phyloP scores from a whole-genome alignment of 495 filamentous ascomycete genomes.

The Penicillium nucicola region DNA sequence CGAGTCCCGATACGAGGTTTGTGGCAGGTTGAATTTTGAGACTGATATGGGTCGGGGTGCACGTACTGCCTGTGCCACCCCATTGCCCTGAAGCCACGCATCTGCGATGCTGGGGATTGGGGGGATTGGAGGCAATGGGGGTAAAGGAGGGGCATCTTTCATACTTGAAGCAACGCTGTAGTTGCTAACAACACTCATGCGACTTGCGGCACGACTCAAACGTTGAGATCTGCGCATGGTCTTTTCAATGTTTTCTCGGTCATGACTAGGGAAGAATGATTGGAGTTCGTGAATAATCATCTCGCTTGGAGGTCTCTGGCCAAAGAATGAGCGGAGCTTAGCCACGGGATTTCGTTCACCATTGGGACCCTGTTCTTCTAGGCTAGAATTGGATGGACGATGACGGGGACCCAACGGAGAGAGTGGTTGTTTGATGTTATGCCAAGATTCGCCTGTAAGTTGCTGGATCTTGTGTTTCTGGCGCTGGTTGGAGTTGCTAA shows the following conservation, averaged over 20 bases:
- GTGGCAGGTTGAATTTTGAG: constrained; percentile 54
- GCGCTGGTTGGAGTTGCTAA: constrained; percentile 61
- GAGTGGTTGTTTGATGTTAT: constrained; percentile 75
- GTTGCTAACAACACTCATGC: constrained; percentile 91
- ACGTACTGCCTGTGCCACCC: constrained; percentile 34
- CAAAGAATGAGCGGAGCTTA: constrained; percentile 76
- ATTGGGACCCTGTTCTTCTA: constrained; percentile 39
- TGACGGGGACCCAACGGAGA: constrained; percentile 69
- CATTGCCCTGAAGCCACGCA: constrained; percentile 74
- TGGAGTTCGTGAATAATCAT: constrained; percentile 93
- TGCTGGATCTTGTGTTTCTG: constrained; percentile 77
- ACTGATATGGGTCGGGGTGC: constrained; percentile 61
- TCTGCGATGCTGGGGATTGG: constrained; percentile 97
- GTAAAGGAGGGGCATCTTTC: constrained; percentile 54
- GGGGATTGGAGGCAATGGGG: constrained; percentile 54
- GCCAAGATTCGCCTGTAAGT: constrained; percentile 79
- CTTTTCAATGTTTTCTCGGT: constrained; percentile 86
- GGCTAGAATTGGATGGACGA: constrained; percentile 54
- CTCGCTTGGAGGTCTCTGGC: constrained; percentile 89
- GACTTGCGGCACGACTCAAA: constrained; percentile 85
- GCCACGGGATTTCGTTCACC: constrained; percentile 49
- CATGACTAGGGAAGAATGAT: constrained; percentile 95
- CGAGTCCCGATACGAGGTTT: constrained; percentile 73
- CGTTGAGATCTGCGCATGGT: constrained; percentile 88
- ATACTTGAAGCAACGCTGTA: constrained; percentile 87